Evolutionary conservation across 768 basidiomycete genomes (phyloP).

Genomic region (Cantharellus cinnabarinus): DNA sequence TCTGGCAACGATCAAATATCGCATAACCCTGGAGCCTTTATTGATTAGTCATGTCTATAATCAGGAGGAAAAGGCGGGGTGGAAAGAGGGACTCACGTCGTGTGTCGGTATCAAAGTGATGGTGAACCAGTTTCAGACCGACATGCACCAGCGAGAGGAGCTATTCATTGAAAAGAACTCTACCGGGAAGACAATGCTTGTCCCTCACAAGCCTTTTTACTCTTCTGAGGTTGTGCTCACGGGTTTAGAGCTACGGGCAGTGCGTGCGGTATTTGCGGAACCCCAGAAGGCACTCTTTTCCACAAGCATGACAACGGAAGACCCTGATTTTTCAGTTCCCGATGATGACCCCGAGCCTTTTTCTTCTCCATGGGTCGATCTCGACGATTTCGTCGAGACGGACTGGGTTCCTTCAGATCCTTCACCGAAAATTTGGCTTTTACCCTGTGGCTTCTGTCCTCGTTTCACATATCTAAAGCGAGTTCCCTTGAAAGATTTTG

Average conservation of each 20-base stretch:
- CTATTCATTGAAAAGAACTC: constrained; percentile 42
- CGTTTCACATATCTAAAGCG: constrained; percentile 55
- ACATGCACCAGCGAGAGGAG: constrained; percentile 82
- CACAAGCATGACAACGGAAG: constrained; percentile 18
- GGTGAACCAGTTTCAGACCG: constrained; percentile 64
- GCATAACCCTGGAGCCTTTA: constrained; percentile 52
- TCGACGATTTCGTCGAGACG: constrained; percentile 65
- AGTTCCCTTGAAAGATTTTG: background rate
- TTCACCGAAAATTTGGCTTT: constrained; percentile 41
- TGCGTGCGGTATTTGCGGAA: constrained; percentile 61
- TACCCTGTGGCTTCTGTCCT: constrained; percentile 59
- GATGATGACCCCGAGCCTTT: constrained; percentile 2
- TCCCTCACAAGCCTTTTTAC: constrained; percentile 68
- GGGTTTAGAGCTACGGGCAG: constrained; percentile 51
- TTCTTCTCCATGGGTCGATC: constrained; percentile 41
- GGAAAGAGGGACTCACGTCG: constrained; percentile 56
- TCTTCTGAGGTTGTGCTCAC: constrained; percentile 69
- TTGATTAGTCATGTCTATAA: constrained; percentile 77
- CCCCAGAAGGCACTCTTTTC: constrained; percentile 40
- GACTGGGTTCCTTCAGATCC: constrained; percentile 36
- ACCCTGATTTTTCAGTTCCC: constrained; percentile 18
- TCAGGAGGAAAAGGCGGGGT: constrained; percentile 60
- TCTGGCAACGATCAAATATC: constrained; percentile 81
- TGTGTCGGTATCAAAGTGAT: constrained; percentile 75
- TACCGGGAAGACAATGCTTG: constrained; percentile 27